Conservation (phyloP, 1,284 basidiomycete species). For the Trametes polyzona region DNA sequence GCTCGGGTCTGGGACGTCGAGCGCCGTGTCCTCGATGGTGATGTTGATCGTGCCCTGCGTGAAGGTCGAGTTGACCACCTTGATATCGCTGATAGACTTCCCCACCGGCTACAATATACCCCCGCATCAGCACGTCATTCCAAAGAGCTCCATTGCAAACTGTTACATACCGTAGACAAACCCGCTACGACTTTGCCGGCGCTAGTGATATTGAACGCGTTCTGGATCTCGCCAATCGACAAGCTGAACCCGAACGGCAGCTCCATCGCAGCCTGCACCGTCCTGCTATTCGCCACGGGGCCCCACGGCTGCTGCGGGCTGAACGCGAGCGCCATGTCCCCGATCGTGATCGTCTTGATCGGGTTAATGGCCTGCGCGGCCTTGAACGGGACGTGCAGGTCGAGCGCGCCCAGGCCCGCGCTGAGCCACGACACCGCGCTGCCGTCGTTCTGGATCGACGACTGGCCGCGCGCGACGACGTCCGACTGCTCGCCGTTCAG, state of each 20-base stretch:
- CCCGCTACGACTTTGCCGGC: conserved; percentile 56
- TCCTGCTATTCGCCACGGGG: conserved; percentile 60
- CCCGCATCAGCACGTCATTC: not conserved
- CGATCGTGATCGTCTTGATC: conserved; percentile 71
- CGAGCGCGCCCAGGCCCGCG: conserved; percentile 60
- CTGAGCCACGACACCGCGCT: conserved; percentile 68
- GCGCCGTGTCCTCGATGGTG: conserved; percentile 57
- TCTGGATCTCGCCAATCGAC: conserved; percentile 67
- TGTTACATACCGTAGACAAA: conserved; percentile 51
- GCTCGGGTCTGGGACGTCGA: conserved; percentile 54
- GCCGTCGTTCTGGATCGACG: conserved; percentile 58
- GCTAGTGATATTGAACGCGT: conserved; percentile 64
- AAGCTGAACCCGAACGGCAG: conserved; percentile 81
- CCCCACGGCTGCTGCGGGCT: conserved; percentile 59
- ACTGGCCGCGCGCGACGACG: conserved; percentile 65
- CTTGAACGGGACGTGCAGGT: conserved; percentile 66
- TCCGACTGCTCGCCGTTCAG: conserved; percentile 67
- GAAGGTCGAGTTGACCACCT: conserved; percentile 53
- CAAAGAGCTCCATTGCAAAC: not conserved
- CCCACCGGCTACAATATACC: conserved; percentile 45
- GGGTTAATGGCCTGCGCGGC: conserved; percentile 61
- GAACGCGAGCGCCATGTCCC: conserved; percentile 64
- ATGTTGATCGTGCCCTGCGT: conserved; percentile 74
- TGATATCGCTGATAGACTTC: conserved; percentile 60
- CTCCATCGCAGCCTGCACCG: conserved; percentile 59